These are phyloP conservation scores for Calonectria pteridis DNA, from an alignment of 2,329 filamentous ascomycete species.

Conservation along the genomic window DNA sequence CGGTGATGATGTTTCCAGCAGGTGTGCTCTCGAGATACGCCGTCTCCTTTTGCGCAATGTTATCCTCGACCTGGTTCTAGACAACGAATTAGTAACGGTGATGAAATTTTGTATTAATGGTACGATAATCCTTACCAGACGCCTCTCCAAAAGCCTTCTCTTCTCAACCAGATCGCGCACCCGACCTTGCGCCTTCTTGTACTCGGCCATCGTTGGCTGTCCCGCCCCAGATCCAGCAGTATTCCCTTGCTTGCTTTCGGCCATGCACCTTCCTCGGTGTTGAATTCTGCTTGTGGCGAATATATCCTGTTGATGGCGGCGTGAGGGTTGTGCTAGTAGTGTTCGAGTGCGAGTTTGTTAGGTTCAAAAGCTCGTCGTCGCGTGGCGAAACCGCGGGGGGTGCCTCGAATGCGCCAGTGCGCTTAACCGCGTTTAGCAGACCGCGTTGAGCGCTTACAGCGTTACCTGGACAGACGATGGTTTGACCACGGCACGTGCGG, in stretches of 20 bases:
- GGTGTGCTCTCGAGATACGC: conserved; percentile 92
- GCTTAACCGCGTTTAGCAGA: conserved; percentile 11
- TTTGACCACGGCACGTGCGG: not conserved
- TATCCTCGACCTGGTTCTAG: conserved; percentile 73
- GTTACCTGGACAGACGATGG: not conserved
- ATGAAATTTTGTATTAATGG: too few species aligned
- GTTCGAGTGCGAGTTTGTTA: conserved; percentile 14
- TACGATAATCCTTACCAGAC: conserved; percentile 48
- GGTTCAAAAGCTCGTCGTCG: conserved; percentile 20
- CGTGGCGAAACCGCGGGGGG: conserved; percentile 29
- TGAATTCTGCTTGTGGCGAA: not conserved
- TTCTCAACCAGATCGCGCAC: conserved; percentile 63
- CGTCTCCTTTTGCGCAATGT: conserved; percentile 85
- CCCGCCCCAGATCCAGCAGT: conserved; percentile 42
- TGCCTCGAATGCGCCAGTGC: conserved; percentile 4
- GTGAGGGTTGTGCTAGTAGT: not conserved
- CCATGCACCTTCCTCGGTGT: conserved; percentile 43
- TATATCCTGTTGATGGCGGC: not conserved
- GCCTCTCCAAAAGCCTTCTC: conserved; percentile 53
- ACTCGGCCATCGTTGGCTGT: conserved; percentile 58
- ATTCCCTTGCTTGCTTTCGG: conserved; percentile 48
- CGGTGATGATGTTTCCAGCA: conserved; percentile 94
- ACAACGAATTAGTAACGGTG: conserved; percentile 28
- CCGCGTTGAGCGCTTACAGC: conserved; percentile 1
- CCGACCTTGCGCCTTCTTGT: conserved; percentile 63